A percentile compares a stretch with the other conserved stretches of the same genome.
Evolutionary conservation across 2,329 filamentous ascomycete species (phyloP).

Genomic region (Didymella glomerata): DNA sequence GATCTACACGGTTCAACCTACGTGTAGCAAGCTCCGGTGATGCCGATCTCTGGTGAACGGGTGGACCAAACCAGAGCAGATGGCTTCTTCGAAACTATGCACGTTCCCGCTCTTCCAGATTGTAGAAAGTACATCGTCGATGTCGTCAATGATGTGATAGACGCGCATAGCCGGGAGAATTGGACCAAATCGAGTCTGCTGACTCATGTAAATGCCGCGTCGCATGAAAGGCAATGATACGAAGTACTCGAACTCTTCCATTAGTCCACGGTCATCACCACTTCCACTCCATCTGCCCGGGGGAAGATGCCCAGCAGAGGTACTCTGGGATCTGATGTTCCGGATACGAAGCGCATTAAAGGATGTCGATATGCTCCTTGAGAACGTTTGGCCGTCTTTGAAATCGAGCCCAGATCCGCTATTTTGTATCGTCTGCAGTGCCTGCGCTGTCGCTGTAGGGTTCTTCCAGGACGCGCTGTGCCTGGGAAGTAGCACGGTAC

Average conservation of each 20-base stretch:
- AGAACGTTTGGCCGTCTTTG: not conserved
- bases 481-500: not conserved
- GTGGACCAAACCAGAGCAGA: not conserved
- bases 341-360: not conserved
- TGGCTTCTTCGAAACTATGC: not conserved
- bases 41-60: not conserved
- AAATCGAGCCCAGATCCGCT: not conserved
- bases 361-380: not conserved
- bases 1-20: no score
- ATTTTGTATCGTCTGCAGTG: not conserved
- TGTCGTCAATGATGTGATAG: not conserved
- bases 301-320: not conserved
- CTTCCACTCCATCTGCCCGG: no score
- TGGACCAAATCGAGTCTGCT: not conserved
- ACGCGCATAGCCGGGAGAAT: not conserved
- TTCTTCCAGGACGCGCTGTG: not conserved
- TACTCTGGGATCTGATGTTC: not conserved
- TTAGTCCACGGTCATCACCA: not conserved
- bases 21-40: not conserved
- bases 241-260: not conserved
- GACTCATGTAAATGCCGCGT: not conserved
- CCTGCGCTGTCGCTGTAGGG: not conserved
- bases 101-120: no score
- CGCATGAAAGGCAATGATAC: not conserved
- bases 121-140: no score